phyloP scores from a whole-genome alignment of 345 rosid species.

The Salix dunnii region DNA sequence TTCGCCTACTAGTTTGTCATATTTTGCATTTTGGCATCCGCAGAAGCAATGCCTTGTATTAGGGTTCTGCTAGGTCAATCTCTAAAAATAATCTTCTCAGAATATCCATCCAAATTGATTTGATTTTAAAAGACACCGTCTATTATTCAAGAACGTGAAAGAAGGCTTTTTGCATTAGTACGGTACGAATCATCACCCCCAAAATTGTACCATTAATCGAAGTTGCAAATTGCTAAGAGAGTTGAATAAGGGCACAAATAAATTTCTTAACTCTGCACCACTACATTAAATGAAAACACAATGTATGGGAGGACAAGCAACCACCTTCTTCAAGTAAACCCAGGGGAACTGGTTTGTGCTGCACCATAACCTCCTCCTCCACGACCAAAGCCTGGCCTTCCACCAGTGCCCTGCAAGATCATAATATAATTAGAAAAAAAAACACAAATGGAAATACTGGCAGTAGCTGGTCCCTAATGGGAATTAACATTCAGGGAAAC shows the following conservation, averaged over 20 bases:
- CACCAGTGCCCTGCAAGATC: constrained; percentile 49
- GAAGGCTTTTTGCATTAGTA: not conserved
- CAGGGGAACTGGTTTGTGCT: constrained; percentile 47
- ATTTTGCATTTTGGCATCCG: too few relatives aligned
- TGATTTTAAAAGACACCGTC: too few relatives aligned
- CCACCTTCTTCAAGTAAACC: constrained; percentile 42
- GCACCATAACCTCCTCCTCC: constrained; percentile 62
- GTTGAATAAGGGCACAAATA: not conserved
- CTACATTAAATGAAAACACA: not conserved
- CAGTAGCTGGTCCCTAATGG: not conserved
- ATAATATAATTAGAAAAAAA: not conserved
- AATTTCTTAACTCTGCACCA: not conserved
- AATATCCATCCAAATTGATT: too few relatives aligned
- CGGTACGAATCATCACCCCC: not conserved
- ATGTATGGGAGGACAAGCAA: not conserved
- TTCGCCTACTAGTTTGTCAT: too few relatives aligned
- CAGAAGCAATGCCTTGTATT: too few relatives aligned
- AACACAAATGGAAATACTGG: not conserved
- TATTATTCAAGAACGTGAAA: not conserved
- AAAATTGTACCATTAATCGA: not conserved
- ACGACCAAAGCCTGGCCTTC: constrained; percentile 74
- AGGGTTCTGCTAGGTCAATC: too few relatives aligned
- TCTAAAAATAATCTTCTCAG: too few relatives aligned
- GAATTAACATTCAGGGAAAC: not conserved
- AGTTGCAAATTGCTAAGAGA: not conserved